Percentiles rank a stretch among this genome's conserved stretches.
These are phyloP conservation scores for Calocybe indica DNA, from an alignment of 768 basidiomycete species.

Conservation along the genomic window DNA sequence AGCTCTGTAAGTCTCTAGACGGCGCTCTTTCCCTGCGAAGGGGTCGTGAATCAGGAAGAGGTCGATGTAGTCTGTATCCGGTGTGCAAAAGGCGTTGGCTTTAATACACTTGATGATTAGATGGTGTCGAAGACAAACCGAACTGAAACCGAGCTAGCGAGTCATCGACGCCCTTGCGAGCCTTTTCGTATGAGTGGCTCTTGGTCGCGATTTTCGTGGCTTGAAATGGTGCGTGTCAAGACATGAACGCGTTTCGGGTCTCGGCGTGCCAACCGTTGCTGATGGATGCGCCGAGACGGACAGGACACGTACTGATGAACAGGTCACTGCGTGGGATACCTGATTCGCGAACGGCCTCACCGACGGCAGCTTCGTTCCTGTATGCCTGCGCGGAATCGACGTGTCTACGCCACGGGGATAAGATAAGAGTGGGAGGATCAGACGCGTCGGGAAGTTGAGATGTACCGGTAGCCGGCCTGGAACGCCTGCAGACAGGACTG, in stretches of 20 bases:
- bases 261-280: not conserved
- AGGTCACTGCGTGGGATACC: slow-evolving; percentile 51
- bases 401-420: slow-evolving; percentile 36
- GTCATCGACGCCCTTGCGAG: slow-evolving; percentile 50
- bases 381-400: slow-evolving; percentile 72
- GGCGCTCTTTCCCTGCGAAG: slow-evolving; percentile 50
- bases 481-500: slow-evolving; percentile 57
- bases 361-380: slow-evolving; percentile 58
- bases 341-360: slow-evolving; percentile 50
- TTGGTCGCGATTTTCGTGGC: slow-evolving; percentile 61
- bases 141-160: slow-evolving; percentile 56
- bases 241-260: slow-evolving; percentile 3
- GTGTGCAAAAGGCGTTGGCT: not conserved
- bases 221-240: slow-evolving; percentile 17
- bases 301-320: slow-evolving; percentile 56
- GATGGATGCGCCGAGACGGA: not conserved
- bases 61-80: slow-evolving; percentile 38
- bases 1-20: slow-evolving; percentile 69
- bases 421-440: not conserved
- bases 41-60: slow-evolving; percentile 79
- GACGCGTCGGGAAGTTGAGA: not conserved
- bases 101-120: not conserved
- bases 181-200: slow-evolving; percentile 58
- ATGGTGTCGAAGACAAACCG: slow-evolving; percentile 31
- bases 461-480: slow-evolving; percentile 56